Base-by-base conservation (phyloP, 129 eudicot genomes). In the Ambrosia artemisiifolia region DNA sequence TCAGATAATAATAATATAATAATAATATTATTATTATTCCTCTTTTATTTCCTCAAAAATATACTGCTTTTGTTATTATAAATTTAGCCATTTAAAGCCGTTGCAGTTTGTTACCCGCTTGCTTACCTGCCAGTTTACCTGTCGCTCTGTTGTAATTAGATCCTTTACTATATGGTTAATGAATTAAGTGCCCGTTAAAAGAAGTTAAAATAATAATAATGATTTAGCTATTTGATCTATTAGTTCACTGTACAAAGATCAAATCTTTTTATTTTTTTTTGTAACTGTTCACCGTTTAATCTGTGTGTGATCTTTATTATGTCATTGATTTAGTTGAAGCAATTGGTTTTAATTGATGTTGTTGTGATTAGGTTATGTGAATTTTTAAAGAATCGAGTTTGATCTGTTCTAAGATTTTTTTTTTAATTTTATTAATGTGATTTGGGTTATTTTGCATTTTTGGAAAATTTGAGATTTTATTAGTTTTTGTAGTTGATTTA, bases 361-460 rank as follows among this genome's bases (percentile, higher is more conserved):
- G 13, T 54, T 54, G 4, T 5, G 33, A 38, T 36, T 36, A 20
- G 19, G 44, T 54, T 5, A 17, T 18, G 50, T 34, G 11, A 54
- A 19, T 55, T 70, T 70, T 36, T 54, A 24, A 6, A 7, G 9
- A 56, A 54, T 54, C 35, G 53, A 70, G 72, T 63, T 74, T 20
- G 72, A 63, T 63, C 63, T 24, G 16, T 24, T 53, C 11, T 65
- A 32, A 53, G 1, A 57, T 65, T n/a, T 18, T 40, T 18, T 19
- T 65, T 40, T 18, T 3, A 40, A 11, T 65, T 40, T 18, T 3
- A 40, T 75, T 30, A 65, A 43, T 75, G 65, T 55, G 63, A 51
- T 20, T 3, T 14, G 62, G 72, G 12, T 54, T 40, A 40, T 54
- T 51, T 54, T 33, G 36, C 62, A 35, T 50, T 61, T 46, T 13